A percentile compares a stretch with the other conserved stretches of the same genome.
Evolutionary conservation across 176 grass and related monocot genomes (phyloP).

Genomic region (Saccharum officinarum): DNA sequence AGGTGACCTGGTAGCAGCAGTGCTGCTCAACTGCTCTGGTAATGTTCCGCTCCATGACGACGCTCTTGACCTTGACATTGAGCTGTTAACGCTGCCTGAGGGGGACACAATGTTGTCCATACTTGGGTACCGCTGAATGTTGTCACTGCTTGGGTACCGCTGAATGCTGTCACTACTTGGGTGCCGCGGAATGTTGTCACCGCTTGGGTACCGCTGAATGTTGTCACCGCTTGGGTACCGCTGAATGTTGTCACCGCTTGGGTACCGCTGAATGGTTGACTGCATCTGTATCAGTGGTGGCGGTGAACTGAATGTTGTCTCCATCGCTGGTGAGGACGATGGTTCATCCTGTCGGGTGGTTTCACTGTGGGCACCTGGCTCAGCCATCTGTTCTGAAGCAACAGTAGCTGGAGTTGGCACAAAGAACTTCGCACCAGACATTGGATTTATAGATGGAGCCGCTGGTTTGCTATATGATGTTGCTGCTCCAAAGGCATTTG

Average conservation of each 20-base stretch:
- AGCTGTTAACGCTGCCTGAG: slow-evolving; percentile 25
- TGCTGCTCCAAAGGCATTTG: slow-evolving; percentile 34
- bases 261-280: slow-evolving; percentile 50
- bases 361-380: slow-evolving; percentile 3
- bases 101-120: slow-evolving; percentile 60
- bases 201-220: no score
- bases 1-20: slow-evolving; percentile 7
- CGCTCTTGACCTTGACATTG: slow-evolving; percentile 54
- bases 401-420: slow-evolving; percentile 50
- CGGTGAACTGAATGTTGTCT: slow-evolving; percentile 41
- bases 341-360: slow-evolving; percentile 2
- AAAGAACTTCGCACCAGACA: slow-evolving; percentile 65
- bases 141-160: slow-evolving; percentile 51
- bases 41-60: slow-evolving; percentile 79
- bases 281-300: slow-evolving; percentile 31
- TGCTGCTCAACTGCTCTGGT: slow-evolving; percentile 33
- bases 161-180: slow-evolving; percentile 48
- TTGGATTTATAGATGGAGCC: slow-evolving; percentile 44
- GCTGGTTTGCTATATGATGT: slow-evolving; percentile 55
- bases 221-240: slow-evolving; percentile 46
- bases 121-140: slow-evolving; percentile 60
- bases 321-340: slow-evolving; percentile 13
- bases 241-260: slow-evolving; percentile 47
- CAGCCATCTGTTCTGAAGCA: slow-evolving; percentile 29
- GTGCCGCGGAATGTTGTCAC: no score